Evolutionary conservation across 108 stramenopile genomes (phyloP).

Genomic region (Cyclotella cryptica): DNA sequence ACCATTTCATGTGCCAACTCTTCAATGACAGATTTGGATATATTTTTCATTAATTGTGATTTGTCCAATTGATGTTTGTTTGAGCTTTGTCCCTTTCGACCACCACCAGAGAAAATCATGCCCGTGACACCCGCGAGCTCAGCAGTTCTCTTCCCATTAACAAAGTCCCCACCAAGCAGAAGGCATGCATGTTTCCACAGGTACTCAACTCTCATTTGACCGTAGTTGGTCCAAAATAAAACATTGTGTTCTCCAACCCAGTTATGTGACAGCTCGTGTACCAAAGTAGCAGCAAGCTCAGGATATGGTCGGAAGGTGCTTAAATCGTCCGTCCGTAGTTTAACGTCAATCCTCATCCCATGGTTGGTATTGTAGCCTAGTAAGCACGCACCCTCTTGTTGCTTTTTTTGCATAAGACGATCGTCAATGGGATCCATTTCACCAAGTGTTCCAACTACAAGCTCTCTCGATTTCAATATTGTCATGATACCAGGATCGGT

Average conservation of each 20-base stretch:
- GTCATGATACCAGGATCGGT: slow-evolving; percentile 75
- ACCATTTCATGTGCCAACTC: slow-evolving; percentile 71
- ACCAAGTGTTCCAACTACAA: slow-evolving; percentile 74
- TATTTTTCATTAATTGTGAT: slow-evolving; percentile 36
- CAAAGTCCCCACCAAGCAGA: slow-evolving; percentile 44
- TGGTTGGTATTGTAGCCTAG: slow-evolving; percentile 87
- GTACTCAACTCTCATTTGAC: slow-evolving; percentile 80
- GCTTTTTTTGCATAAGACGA: slow-evolving; percentile 69
- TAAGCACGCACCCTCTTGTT: slow-evolving; percentile 65
- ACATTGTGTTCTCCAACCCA: slow-evolving; percentile 84
- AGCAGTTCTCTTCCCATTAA: slow-evolving; percentile 70
- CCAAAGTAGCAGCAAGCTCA: slow-evolving; percentile 68
- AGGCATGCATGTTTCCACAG: slow-evolving; percentile 57
- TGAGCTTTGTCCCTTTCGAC: neutral
- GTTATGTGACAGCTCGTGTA: slow-evolving; percentile 86
- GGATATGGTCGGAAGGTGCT: slow-evolving; percentile 66
- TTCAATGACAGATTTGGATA: slow-evolving; percentile 51
- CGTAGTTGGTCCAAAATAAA: slow-evolving; percentile 83
- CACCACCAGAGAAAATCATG: slow-evolving; percentile 35
- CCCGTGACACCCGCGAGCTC: slow-evolving; percentile 56
- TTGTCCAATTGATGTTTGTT: neutral
- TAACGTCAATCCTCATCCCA: slow-evolving; percentile 74
- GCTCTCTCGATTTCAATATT: slow-evolving; percentile 66
- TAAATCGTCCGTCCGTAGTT: slow-evolving; percentile 72
- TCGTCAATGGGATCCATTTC: slow-evolving; percentile 91